These are phyloP conservation scores for Handroanthus guayacan DNA, from an alignment of 257 asterid species.

Conservation along the genomic window DNA sequence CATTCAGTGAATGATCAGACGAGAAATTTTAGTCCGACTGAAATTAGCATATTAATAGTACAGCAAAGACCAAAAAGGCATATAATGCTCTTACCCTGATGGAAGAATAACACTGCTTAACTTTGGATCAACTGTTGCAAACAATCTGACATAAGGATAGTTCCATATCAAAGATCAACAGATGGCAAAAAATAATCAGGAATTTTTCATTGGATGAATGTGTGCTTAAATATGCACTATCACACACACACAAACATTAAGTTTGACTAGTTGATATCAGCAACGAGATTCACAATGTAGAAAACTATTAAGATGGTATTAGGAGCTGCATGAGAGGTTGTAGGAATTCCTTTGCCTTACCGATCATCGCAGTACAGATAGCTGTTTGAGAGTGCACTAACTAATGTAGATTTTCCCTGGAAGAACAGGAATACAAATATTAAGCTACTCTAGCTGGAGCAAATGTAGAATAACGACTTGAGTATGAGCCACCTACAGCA, in stretches of 20 bases:
- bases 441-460: constrained; percentile 24
- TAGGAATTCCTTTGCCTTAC: constrained; percentile 46
- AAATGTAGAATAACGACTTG: constrained; percentile 27
- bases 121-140: constrained; percentile 98
- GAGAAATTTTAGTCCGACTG: constrained; percentile 16
- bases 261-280: not conserved
- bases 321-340: constrained; percentile 3
- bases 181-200: constrained; percentile 8
- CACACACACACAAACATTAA: not conserved
- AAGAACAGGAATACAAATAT: constrained; percentile 34
- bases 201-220: constrained; percentile 20
- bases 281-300: not conserved
- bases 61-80: constrained; percentile 1
- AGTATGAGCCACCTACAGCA: constrained; percentile 71
- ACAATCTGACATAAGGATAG: constrained; percentile 67
- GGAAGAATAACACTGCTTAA: constrained; percentile 85
- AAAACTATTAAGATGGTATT: not conserved
- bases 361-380: constrained; percentile 87
- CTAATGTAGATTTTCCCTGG: constrained; percentile 96
- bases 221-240: not conserved
- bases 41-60: constrained; percentile 28
- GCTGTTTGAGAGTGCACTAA: constrained; percentile 80
- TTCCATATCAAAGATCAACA: constrained; percentile 34
- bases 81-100: constrained; percentile 71
- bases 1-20: constrained; percentile 35